Percentiles rank a stretch among this genome's conserved stretches.
phyloP scores from a whole-genome alignment of 2,329 filamentous ascomycete species.

The Fusarium sp. region DNA sequence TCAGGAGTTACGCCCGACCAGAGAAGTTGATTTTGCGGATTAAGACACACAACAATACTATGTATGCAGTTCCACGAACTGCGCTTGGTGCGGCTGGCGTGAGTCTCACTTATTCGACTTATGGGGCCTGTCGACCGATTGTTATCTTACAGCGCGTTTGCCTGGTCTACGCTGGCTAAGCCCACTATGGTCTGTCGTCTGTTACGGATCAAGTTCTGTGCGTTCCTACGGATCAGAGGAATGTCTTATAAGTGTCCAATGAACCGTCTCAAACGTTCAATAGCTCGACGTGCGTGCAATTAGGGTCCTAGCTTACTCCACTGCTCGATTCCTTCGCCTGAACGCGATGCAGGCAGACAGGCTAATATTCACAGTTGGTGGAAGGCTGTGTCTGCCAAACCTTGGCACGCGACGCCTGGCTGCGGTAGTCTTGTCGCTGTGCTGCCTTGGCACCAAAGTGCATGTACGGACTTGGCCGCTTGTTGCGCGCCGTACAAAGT shows the following conservation, averaged over 20 bases:
- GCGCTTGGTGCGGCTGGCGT: conserved; percentile 36
- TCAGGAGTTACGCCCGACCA: conserved; percentile 17
- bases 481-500: conserved; percentile 15
- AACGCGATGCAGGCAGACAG: not conserved
- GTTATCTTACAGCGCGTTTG: conserved; percentile 6
- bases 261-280: conserved; percentile 39
- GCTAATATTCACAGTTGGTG: conserved; percentile 21
- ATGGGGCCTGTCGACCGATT: not conserved
- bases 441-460: conserved; percentile 15
- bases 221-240: not conserved
- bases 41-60: conserved; percentile 16
- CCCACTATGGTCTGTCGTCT: conserved; percentile 9
- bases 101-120: conserved; percentile 3
- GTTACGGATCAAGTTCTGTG: conserved; percentile 19
- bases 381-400: conserved; percentile 24
- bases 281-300: conserved; percentile 15
- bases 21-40: conserved; percentile 8
- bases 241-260: conserved; percentile 31
- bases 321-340: conserved; percentile 36
- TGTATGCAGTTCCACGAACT: conserved; percentile 11
- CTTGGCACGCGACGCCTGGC: conserved; percentile 19
- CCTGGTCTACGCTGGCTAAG: conserved; percentile 9
- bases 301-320: conserved; percentile 33
- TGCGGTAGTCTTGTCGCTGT: conserved; percentile 6
- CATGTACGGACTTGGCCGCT: conserved; percentile 36